Base-by-base conservation (phyloP, 208 protist genomes). In the Leishmania turanica region DNA sequence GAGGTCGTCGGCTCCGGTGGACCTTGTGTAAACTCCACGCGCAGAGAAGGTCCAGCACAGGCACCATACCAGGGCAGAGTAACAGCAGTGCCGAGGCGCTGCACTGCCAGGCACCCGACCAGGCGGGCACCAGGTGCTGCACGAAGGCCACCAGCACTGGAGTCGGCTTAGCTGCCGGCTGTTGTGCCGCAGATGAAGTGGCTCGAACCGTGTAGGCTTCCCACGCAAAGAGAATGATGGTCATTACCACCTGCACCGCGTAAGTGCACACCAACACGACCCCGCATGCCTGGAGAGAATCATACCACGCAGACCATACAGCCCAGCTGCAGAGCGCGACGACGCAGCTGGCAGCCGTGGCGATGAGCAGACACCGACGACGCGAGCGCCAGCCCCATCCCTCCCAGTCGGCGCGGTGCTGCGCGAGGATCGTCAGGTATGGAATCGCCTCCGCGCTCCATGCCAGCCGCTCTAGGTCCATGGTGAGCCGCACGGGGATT, bases 331-430 rank as follows among this genome's bases (percentile, higher is more conserved):
- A 81, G 9, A 84, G 60, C n/a, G 78, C 84, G 8, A 84, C 7
- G 51, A 74, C 51, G 54, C 45, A 62, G 72, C 75, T 54, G 7
- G 81, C 37, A 19, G 49, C 37, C 5, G 80, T 62, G 0, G 78
- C 77, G 11, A 77, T 49, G 73, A 72, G n/a, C 31, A 79, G 37
- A 62, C 87, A 90, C 60, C 42, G 76, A 7, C 84, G 84, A 6
- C 87, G 87, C 84, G 84, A 87, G 21, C 75, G 75, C 87, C 87
- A 90, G 34, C 78, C 81, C 81, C 81, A 88, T 19, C 84, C 82
- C 72, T 90, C 87, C 84, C 84, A 88, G 54, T 78, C 75, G 11
- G 17, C 51, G 9, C 81, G 84, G 51, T 86, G 77, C 49, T 81
- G 84, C 21, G 87, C 87, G 70, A 90, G 54, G 1, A 71, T 65